Base-by-base conservation (phyloP, 2,329 filamentous ascomycete species). In the Cordyceps militaris region DNA sequence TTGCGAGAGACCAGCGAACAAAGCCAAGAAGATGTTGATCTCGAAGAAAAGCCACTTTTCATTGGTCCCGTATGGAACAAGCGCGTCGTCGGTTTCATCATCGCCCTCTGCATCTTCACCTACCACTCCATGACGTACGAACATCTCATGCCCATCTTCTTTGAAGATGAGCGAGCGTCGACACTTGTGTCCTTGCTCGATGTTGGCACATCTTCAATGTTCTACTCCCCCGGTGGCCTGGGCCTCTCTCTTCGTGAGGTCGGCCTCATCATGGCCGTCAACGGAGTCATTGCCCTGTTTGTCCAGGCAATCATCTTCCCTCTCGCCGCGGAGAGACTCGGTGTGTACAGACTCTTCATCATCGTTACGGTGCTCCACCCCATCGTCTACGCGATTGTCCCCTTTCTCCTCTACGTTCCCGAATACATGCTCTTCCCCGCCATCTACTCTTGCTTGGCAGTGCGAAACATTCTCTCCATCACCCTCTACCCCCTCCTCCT, bases 71-170 rank as follows among this genome's bases (percentile, higher is more conserved):
- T 81, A 60, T 82, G 79, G 71, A 77, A 74, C 70, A 77, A 78
- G 71, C 82, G 81, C 42, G 85, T 96, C 60, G 76, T 89, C 63
- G 85, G 88, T 71, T 82, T 96, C 55, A 84, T 94, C 40, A 67
- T 91, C n/a, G 87, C 92, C 1, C 75, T 97, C 49, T 89, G 88
- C 46, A 89, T 97, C 62, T 96, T 96, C 74, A 94, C 91, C 4
- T 96, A 96, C 69, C 92, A 97, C 73, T 91, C 88, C 38, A 97
- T 97, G 91, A 91, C 88, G 0, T 97, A 90, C 72, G 93, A 97
- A 67, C 89, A 96, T 69, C 80, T 97, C 1, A 79, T 96, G 56
- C 92, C 92, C 8, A 96, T 97, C 60, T 97, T 96, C 73, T 84
- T 96, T 53, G 91, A 97, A 70, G 91, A 96, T 65, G 79, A 85